Evolutionary conservation across 73 alveolate species (phyloP).

Genomic region (Stentor roeselii): DNA sequence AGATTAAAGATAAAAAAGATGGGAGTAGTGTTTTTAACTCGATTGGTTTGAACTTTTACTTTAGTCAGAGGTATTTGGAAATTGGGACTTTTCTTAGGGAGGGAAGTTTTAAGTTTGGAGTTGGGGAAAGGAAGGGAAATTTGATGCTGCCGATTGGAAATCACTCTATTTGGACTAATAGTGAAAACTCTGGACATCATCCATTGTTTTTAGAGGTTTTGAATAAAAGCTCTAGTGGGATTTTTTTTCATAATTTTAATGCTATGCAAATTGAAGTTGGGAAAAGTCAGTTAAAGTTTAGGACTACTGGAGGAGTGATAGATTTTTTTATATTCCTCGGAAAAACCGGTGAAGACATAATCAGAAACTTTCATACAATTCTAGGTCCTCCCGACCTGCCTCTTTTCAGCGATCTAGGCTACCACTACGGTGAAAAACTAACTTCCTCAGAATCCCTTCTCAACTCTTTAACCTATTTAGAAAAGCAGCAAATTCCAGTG

Average conservation of each 20-base stretch:
- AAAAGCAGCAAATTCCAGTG: neutral
- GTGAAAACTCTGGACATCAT: neutral
- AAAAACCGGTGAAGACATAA: constrained; percentile 45
- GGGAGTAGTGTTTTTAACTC: neutral
- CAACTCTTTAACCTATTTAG: neutral
- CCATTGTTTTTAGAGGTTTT: neutral
- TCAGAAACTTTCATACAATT: constrained; percentile 40
- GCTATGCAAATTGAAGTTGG: constrained; percentile 16
- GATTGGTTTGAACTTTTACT: neutral
- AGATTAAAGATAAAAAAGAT: neutral
- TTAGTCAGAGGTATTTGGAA: neutral
- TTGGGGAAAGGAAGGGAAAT: constrained; percentile 7
- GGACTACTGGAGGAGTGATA: constrained; percentile 55
- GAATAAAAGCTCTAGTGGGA: neutral
- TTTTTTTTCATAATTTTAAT: constrained; percentile 17
- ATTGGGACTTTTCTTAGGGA: neutral
- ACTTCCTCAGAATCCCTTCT: neutral
- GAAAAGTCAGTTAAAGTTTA: neutral
- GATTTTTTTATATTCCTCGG: constrained; percentile 63
- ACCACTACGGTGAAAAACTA: constrained; percentile 57
- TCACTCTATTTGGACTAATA: neutral
- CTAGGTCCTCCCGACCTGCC: constrained; percentile 71
- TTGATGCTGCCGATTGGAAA: neutral
- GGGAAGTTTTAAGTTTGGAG: neutral
- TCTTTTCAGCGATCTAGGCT: constrained; percentile 83